Conservation (phyloP, 2,329 filamentous ascomycete species). For the Botryotinia convoluta region DNA sequence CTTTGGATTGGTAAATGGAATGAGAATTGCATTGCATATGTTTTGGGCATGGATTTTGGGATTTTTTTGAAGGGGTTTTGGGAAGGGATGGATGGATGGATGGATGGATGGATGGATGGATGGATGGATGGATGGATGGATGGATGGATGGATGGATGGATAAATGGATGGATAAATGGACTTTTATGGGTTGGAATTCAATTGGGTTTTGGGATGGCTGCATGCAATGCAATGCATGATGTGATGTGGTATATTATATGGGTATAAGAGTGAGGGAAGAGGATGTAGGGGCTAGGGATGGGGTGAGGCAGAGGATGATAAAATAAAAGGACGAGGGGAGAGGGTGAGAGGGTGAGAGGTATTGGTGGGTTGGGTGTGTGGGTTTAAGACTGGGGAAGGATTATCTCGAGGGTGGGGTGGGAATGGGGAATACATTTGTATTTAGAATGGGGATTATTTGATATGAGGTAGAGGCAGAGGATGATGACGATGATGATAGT, state of each 20-base stretch:
- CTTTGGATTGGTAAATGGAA: not conserved
- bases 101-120: not conserved
- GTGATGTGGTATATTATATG: not conserved
- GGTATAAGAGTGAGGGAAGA: not conserved
- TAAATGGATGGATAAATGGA: not conserved
- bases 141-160: too few relatives aligned
- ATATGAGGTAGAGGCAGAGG: not conserved
- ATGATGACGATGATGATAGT: not conserved
- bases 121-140: not conserved
- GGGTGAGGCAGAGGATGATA: not conserved
- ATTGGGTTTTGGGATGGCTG: not conserved
- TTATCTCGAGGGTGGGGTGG: not conserved
- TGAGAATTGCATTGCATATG: slow-evolving; percentile 4
- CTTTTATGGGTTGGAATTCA: not conserved
- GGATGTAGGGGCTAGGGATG: not conserved
- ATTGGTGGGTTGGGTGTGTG: not conserved
- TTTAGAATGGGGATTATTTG: slow-evolving; percentile 7
- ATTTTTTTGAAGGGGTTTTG: not conserved
- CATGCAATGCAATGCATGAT: not conserved
- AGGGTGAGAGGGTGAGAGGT: not conserved
- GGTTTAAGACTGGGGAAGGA: not conserved
- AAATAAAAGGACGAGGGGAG: not conserved
- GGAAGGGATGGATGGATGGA: not conserved
- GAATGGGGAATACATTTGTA: not conserved
- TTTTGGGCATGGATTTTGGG: slow-evolving; percentile 3